Conservation (phyloP, 306 rosid species). For the Trifolium fragiferum region DNA sequence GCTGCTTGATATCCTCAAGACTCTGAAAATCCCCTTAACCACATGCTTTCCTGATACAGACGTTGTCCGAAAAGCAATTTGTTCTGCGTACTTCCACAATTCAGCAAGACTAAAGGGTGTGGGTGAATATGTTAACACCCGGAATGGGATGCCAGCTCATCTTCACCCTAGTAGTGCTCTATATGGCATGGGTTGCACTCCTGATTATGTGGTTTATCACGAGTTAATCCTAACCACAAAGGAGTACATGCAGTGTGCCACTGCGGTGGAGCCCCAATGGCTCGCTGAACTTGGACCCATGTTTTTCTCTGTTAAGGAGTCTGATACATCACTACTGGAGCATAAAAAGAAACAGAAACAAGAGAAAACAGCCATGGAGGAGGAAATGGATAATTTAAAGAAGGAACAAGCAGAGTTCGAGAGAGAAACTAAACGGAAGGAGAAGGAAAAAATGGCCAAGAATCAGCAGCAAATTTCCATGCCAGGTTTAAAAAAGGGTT, state of each 20-base stretch:
- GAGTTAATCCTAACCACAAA: slow-evolving; percentile 81
- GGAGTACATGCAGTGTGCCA: slow-evolving; percentile 99
- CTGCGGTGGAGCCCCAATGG: slow-evolving; percentile 98
- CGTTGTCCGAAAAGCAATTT: slow-evolving; percentile 84
- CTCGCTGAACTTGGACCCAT: slow-evolving; percentile 94
- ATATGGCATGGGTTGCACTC: slow-evolving; percentile 97
- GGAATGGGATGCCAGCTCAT: slow-evolving; percentile 96
- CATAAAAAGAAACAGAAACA: slow-evolving; percentile 91
- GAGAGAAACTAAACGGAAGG: slow-evolving; percentile 58
- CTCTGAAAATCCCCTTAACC: slow-evolving; percentile 76
- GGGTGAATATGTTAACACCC: slow-evolving; percentile 86
- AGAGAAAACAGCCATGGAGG: slow-evolving; percentile 93
- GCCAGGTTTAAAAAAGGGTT: slow-evolving; percentile 80
- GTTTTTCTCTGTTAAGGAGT: slow-evolving; percentile 97
- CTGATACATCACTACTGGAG: slow-evolving; percentile 89
- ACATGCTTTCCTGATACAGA: slow-evolving; percentile 86
- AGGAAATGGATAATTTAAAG: slow-evolving; percentile 94
- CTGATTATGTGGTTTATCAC: slow-evolving; percentile 88
- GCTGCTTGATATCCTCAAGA: slow-evolving; percentile 87
- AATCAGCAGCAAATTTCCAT: slow-evolving; percentile 74
- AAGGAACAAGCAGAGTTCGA: slow-evolving; percentile 78
- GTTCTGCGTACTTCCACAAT: slow-evolving; percentile 95
- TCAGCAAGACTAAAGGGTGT: slow-evolving; percentile 92
- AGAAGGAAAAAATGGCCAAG: slow-evolving; percentile 68
- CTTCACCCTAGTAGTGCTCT: slow-evolving; percentile 98